Evolutionary conservation across 805 yeast genomes (phyloP).

Genomic region (Wickerhamiella sorbophila): DNA sequence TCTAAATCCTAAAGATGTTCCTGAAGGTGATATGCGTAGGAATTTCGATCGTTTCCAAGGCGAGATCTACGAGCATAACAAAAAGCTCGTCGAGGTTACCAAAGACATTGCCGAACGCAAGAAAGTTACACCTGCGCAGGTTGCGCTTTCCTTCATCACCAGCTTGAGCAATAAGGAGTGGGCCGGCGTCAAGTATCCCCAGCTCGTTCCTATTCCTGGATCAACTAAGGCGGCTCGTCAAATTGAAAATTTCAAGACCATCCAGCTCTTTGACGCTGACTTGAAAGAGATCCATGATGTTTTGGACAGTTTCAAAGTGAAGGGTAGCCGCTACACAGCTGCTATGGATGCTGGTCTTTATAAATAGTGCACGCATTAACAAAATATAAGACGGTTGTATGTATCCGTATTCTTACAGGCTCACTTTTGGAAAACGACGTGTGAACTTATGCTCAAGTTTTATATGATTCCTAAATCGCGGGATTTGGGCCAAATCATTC

Average conservation of each 20-base stretch:
- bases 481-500: no score
- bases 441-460: no score
- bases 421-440: no score
- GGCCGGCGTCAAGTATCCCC: slow-evolving; percentile 29
- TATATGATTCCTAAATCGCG: no score
- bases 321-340: slow-evolving; percentile 43
- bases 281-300: slow-evolving; percentile 37
- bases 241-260: slow-evolving; percentile 38
- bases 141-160: slow-evolving; percentile 54
- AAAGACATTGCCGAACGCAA: slow-evolving; percentile 35
- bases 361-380: no score
- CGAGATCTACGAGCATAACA: slow-evolving; percentile 44
- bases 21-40: slow-evolving; percentile 41
- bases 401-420: no score
- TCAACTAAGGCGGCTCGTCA: slow-evolving; percentile 48
- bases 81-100: slow-evolving; percentile 35
- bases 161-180: slow-evolving; percentile 23
- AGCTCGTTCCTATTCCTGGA: slow-evolving; percentile 69
- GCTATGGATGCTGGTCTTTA: not conserved
- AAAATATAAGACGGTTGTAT: no score
- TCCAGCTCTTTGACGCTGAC: slow-evolving; percentile 40
- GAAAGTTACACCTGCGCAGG: slow-evolving; percentile 44
- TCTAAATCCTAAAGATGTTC: slow-evolving; percentile 31
- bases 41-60: slow-evolving; percentile 42
- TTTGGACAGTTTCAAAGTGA: slow-evolving; percentile 31